These are phyloP conservation scores for Thalassiosira allenii DNA, from an alignment of 352 stramenopile species.

Conservation along the genomic window DNA sequence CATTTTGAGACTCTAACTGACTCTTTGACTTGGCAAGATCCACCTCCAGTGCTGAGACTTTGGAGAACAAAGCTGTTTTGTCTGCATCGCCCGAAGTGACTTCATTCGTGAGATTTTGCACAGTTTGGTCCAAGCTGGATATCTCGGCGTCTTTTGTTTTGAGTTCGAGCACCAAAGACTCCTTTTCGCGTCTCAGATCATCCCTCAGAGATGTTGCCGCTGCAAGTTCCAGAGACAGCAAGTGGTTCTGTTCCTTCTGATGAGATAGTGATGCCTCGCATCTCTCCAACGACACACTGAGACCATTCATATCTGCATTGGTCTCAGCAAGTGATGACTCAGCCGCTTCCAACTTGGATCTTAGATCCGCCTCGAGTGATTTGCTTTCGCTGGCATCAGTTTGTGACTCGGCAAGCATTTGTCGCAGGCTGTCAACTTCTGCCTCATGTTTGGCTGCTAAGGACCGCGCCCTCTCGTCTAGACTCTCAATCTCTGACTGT, in stretches of 20 bases:
- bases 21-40: conserved; percentile 20
- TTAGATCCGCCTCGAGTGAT: conserved; percentile 23
- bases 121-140: background rate
- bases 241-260: no score
- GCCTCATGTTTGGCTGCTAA: no score
- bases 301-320: conserved; percentile 35
- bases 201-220: background rate
- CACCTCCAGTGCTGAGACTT: conserved; percentile 9
- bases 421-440: no score
- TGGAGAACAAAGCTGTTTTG: conserved; percentile 13
- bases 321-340: conserved; percentile 37
- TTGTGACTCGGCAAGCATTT: conserved; percentile 14
- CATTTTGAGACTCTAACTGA: conserved; percentile 1
- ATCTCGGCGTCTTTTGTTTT: conserved; percentile 11
- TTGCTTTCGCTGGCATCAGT: conserved; percentile 20
- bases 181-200: conserved; percentile 3
- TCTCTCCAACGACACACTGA: no score
- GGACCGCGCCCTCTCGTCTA: background rate
- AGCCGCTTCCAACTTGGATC: conserved; percentile 43
- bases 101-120: conserved; percentile 12
- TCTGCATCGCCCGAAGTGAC: conserved; percentile 8
- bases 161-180: background rate
- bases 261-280: no score
- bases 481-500: background rate
- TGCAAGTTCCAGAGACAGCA: background rate